Conservation (phyloP, 208 protist species). For the Leishmania braziliensis region DNA sequence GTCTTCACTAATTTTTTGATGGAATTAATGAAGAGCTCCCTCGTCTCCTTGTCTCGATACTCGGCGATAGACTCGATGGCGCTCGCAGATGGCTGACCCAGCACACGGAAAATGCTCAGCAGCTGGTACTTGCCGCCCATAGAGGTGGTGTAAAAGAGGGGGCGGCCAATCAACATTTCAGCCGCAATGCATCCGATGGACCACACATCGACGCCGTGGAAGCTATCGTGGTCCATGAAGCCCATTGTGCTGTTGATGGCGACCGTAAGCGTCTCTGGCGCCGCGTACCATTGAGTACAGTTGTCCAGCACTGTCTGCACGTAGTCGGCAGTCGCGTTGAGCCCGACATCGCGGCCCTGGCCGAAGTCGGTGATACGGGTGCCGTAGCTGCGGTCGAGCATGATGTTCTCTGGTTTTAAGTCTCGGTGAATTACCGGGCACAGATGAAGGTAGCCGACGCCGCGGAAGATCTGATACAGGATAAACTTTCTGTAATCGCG, state of each 20-base stretch:
- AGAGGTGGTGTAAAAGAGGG: conserved; percentile 82
- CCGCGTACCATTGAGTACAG: conserved; percentile 97
- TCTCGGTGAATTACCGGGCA: conserved; percentile 92
- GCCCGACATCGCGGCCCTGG: conserved; percentile 89
- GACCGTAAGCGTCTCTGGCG: conserved; percentile 96
- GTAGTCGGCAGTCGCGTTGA: conserved; percentile 36
- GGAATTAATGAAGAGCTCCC: conserved; percentile 46
- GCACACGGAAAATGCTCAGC: conserved; percentile 73
- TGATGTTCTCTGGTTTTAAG: conserved; percentile 93
- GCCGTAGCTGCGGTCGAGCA: conserved; percentile 91
- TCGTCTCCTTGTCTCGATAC: conserved; percentile 47
- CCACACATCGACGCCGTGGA: conserved; percentile 91
- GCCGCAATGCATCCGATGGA: conserved; percentile 92
- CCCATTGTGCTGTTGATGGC: conserved; percentile 65
- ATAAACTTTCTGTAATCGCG: conserved; percentile 97
- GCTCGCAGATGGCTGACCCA: conserved; percentile 24
- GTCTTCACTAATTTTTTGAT: conserved; percentile 38
- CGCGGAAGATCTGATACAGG: conserved; percentile 96
- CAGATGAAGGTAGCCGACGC: conserved; percentile 94
- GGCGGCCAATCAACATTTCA: conserved; percentile 84
- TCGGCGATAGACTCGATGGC: conserved; percentile 80
- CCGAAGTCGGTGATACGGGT: conserved; percentile 97
- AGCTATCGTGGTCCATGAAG: conserved; percentile 72
- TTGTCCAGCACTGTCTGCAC: conserved; percentile 77
- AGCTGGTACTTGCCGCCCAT: conserved; percentile 95